Evolutionary conservation across 139 green algal species (phyloP).

Genomic region (Chlorella sp.): DNA sequence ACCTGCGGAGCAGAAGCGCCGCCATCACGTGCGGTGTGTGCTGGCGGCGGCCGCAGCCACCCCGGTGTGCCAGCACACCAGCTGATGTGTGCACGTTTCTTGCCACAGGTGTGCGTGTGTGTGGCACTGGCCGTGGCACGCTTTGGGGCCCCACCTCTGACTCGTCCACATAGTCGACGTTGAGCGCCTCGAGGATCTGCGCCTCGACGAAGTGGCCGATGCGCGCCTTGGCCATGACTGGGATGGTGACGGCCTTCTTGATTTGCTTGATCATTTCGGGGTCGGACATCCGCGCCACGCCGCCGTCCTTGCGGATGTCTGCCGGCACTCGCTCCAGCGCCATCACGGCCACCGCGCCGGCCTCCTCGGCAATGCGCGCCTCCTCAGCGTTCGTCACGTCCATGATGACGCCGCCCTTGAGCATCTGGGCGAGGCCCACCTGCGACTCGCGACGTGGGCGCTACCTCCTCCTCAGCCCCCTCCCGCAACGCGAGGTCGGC

Average conservation of each 20-base stretch:
- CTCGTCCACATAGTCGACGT: conserved; percentile 98
- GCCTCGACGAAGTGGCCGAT: conserved; percentile 99
- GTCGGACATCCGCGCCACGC: conserved; percentile 97
- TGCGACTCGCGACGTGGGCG: conserved; percentile 30
- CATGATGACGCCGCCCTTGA: conserved; percentile 99
- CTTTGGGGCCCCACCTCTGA: conserved; percentile 82
- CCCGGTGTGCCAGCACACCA: not conserved
- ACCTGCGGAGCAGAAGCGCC: conserved; percentile 50
- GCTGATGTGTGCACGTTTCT: not conserved
- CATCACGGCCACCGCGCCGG: conserved; percentile 97
- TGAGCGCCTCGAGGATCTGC: conserved; percentile 94
- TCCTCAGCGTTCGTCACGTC: conserved; percentile 97
- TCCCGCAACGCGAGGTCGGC: too few relatives aligned
- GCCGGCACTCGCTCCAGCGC: conserved; percentile 95
- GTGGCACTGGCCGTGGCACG: not conserved
- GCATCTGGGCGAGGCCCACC: conserved; percentile 97
- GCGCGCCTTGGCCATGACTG: conserved; percentile 98
- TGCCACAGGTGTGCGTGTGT: not conserved
- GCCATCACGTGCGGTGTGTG: not conserved
- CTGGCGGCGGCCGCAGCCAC: not conserved
- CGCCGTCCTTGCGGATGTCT: conserved; percentile 94
- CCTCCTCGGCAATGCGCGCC: conserved; percentile 98
- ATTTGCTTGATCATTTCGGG: conserved; percentile 94
- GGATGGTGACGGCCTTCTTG: conserved; percentile 95
- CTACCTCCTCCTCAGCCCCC: too few relatives aligned